A percentile compares a stretch with the other conserved stretches of the same genome.
phyloP scores from a whole-genome alignment of 768 basidiomycete species.

The Mycena galericulata region DNA sequence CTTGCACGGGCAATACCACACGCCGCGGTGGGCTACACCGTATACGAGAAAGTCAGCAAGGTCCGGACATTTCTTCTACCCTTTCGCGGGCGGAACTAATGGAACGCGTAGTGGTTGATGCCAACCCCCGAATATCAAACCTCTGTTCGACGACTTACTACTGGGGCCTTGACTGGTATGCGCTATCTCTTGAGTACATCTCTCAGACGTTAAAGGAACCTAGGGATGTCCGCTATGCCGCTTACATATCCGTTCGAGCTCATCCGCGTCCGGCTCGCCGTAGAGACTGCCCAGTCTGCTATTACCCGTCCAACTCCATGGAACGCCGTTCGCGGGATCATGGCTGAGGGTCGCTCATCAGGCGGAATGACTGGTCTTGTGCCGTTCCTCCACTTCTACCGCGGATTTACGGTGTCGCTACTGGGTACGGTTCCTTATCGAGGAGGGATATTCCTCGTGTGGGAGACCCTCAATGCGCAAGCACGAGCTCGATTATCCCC shows the following conservation, averaged over 20 bases:
- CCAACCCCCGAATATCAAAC: constrained; percentile 85
- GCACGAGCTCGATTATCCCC: constrained; percentile 31
- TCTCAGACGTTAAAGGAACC: constrained; percentile 9
- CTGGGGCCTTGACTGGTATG: constrained; percentile 90
- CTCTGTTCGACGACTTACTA: constrained; percentile 80
- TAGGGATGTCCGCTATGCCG: constrained; percentile 87
- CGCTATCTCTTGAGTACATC: constrained; percentile 24
- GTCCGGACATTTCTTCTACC: constrained; percentile 54
- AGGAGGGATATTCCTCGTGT: constrained; percentile 42
- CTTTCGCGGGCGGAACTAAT: constrained; percentile 10
- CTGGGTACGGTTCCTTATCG: constrained; percentile 78
- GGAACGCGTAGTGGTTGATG: constrained; percentile 71
- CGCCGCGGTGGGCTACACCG: constrained; percentile 97
- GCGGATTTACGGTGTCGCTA: constrained; percentile 95
- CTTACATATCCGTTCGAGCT: constrained; percentile 97
- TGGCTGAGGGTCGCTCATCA: constrained; percentile 33
- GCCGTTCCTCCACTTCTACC: constrained; percentile 91
- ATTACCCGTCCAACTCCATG: constrained; percentile 46
- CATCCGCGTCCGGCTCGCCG: constrained; percentile 96
- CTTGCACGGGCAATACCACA: constrained; percentile 96
- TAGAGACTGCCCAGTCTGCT: constrained; percentile 64
- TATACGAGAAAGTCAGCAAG: constrained; percentile 88
- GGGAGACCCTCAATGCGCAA: constrained; percentile 43
- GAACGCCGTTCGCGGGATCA: constrained; percentile 33
- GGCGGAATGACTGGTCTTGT: constrained; percentile 50